A percentile compares a stretch with the other conserved stretches of the same genome.
Evolutionary conservation across 78 protist species (phyloP).

Genomic region (Cavenderia fasciculata): DNA sequence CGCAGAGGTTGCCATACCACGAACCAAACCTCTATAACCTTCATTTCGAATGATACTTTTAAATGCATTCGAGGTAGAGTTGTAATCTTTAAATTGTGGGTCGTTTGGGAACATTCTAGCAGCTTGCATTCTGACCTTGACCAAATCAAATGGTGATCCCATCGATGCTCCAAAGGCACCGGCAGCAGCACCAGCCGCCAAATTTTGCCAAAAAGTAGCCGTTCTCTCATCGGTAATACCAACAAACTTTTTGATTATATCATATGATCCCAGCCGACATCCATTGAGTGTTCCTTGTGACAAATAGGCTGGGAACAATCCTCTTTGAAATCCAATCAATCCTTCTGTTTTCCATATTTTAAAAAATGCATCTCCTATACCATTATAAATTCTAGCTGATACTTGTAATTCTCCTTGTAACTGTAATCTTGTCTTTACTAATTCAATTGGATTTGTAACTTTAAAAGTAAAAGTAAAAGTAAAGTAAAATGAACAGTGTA

Average conservation of each 20-base stretch:
- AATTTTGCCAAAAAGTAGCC: slow-evolving; percentile 28
- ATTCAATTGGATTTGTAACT: slow-evolving; percentile 81
- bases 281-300: slow-evolving; percentile 72
- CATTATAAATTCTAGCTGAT: slow-evolving; percentile 47
- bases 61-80: slow-evolving; percentile 5
- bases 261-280: slow-evolving; percentile 55
- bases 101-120: slow-evolving; percentile 54
- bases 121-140: slow-evolving; percentile 84
- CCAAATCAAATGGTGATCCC: slow-evolving; percentile 79
- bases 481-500: no score
- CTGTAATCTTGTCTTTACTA: slow-evolving; percentile 73
- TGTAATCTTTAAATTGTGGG: slow-evolving; percentile 32
- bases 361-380: slow-evolving; percentile 55
- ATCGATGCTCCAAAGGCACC: slow-evolving; percentile 78
- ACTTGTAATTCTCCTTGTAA: slow-evolving; percentile 73
- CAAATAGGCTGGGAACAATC: slow-evolving; percentile 67
- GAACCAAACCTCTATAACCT: slow-evolving; percentile 37
- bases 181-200: slow-evolving; percentile 52
- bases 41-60: slow-evolving; percentile 36
- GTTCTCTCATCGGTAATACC: slow-evolving; percentile 5
- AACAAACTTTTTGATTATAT: not conserved
- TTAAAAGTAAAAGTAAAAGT: not conserved
- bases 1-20: slow-evolving; percentile 70
- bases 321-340: slow-evolving; percentile 46
- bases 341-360: slow-evolving; percentile 49